Percentiles rank a stretch among this genome's conserved stretches.
Evolutionary conservation across 2,329 filamentous ascomycete genomes (phyloP).

Genomic region (Ophiosphaerella herpotricha): DNA sequence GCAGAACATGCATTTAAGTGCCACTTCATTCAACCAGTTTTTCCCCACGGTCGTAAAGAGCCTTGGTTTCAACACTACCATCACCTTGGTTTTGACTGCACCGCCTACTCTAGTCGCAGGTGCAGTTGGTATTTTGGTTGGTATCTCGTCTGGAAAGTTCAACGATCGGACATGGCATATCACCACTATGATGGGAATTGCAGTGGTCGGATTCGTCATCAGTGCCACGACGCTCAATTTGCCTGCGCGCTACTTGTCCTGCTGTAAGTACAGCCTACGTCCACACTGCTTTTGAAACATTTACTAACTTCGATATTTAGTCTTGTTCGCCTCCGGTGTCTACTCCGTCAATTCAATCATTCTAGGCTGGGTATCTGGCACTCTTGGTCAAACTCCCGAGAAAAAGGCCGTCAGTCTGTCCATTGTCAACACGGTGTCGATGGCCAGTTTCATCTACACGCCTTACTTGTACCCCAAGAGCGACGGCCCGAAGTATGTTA

Average conservation of each 20-base stretch:
- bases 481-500: conserved; percentile 27
- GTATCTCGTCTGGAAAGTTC: conserved; percentile 43
- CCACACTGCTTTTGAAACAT: no score
- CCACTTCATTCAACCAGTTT: conserved; percentile 53
- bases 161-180: conserved; percentile 51
- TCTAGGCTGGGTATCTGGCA: conserved; percentile 50
- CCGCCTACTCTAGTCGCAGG: conserved; percentile 29
- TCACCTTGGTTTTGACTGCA: conserved; percentile 57
- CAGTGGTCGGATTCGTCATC: conserved; percentile 46
- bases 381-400: conserved; percentile 49
- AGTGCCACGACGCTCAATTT: conserved; percentile 44
- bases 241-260: conserved; percentile 35
- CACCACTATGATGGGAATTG: conserved; percentile 41
- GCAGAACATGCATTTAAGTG: conserved; percentile 60
- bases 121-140: conserved; percentile 35
- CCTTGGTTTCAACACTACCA: conserved; percentile 55
- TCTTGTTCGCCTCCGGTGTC: conserved; percentile 30
- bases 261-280: conserved; percentile 3
- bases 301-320: no score
- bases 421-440: conserved; percentile 50
- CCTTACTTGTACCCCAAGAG: conserved; percentile 47
- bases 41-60: conserved; percentile 56
- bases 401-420: conserved; percentile 51
- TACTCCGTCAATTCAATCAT: conserved; percentile 36
- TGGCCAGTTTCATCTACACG: conserved; percentile 47